Evolutionary conservation across 345 rosid species (phyloP).

Genomic region (Moricandia arvensis): DNA sequence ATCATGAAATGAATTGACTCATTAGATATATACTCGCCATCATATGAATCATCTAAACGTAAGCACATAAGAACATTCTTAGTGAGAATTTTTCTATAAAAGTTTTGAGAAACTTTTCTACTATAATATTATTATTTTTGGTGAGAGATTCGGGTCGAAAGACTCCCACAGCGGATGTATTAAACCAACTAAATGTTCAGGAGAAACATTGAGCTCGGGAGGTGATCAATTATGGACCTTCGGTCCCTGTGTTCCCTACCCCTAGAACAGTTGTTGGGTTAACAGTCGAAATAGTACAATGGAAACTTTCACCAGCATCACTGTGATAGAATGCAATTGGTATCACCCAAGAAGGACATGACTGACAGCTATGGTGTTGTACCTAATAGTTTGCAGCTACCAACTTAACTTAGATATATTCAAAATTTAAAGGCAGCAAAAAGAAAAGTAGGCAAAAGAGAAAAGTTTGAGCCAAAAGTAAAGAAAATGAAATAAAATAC

Average conservation of each 20-base stretch:
- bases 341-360: not conserved
- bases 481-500: constrained; percentile 7
- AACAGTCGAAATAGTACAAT: not conserved
- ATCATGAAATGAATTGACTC: not conserved
- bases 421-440: constrained; percentile 25
- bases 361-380: constrained; percentile 13
- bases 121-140: no score
- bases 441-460: constrained; percentile 22
- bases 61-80: no score
- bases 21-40: not conserved
- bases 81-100: no score
- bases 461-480: constrained; percentile 34
- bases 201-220: not conserved
- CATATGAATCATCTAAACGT: not conserved
- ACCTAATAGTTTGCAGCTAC: not conserved
- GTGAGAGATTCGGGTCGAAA: no score
- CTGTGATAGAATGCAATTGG: not conserved
- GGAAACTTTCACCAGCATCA: not conserved
- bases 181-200: not conserved
- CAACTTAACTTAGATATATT: constrained; percentile 28
- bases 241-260: not conserved
- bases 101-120: no score
- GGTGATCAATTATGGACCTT: not conserved
- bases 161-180: no score
- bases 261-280: not conserved